Evolutionary conservation across 2,329 filamentous ascomycete genomes (phyloP).

Genomic region (Pseudopithomyces maydicus): DNA sequence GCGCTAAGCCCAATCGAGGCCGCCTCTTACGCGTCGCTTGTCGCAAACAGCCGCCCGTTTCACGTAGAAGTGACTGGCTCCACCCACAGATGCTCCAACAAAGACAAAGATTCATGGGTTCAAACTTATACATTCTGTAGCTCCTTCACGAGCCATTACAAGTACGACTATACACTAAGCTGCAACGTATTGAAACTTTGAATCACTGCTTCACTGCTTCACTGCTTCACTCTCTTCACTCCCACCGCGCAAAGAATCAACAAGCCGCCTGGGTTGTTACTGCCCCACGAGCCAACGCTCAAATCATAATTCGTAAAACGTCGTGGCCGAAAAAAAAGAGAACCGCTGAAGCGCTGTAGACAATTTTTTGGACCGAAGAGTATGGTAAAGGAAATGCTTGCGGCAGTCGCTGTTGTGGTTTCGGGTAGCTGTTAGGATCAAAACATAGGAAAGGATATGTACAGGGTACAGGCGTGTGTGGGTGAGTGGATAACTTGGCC

Average conservation of each 20-base stretch:
- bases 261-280: slow-evolving; percentile 1
- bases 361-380: background rate
- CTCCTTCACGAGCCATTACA: background rate
- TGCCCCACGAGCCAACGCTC: slow-evolving; percentile 4
- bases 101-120: too few species aligned
- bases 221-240: too few species aligned
- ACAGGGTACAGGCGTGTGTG: slow-evolving; percentile 8
- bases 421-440: background rate
- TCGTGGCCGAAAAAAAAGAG: slow-evolving; percentile 1
- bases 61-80: background rate
- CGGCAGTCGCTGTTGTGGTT: background rate
- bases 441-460: slow-evolving; percentile 12
- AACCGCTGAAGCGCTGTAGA: background rate
- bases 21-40: background rate
- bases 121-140: too few species aligned
- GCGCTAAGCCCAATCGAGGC: background rate
- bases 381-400: background rate
- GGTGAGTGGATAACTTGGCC: background rate
- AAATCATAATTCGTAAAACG: slow-evolving; percentile 9
- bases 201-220: background rate
- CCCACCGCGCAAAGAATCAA: background rate
- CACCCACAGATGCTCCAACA: background rate
- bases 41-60: background rate
- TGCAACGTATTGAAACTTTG: background rate
- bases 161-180: slow-evolving; percentile 7